Base-by-base conservation (phyloP, 129 eudicot genomes). In the Chrysanthemum lavandulifolium region DNA sequence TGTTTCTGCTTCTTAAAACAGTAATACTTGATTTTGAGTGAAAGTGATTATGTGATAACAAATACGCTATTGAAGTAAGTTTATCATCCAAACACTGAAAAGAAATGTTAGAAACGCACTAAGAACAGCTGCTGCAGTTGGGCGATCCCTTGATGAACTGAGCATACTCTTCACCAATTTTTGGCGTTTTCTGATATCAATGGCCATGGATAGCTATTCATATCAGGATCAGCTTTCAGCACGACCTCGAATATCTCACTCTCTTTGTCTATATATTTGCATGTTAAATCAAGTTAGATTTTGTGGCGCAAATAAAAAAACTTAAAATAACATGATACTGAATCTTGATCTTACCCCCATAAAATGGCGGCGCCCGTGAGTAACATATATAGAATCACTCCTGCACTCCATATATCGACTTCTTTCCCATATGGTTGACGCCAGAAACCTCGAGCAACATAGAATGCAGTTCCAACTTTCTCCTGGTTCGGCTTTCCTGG, bases 391-490 rank as follows among this genome's bases (percentile, higher is more conserved):
- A 40, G 47, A 40, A 40, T 40, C 47, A 40, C 10, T 40, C 47
- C 47, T 40, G 10, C 47, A 40, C 47, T 90, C 89, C 93, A 90
- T 49, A 87, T 74, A 73, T 90, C 94, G 1, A 77, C 78, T 70
- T 90, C 91, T 69, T 85, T 85, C 45, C 94, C 96, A 67, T 90
- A 90, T 81, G 48, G 31, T 75, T 67, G 71, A 31, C 89, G 93
- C 16, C 73, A 74, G 40, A 90, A 72, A 90, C 94, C 74, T 87
- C 94, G 94, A 61, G 96, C 96, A 52, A 90, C 94, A 62, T 87
- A 90, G 71, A 87, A 90, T 50, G 96, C 91, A 16, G 93, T 90
- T 11, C 96, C 93, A 56, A 90, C 97, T 53, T 83, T 67, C 63
- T 90, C 94, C 23, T 84, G 82, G 78, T 79, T 85, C 57, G 81